Conservation (phyloP, 352 stramenopile genomes). For the Globisporangium recalcitrans region DNA sequence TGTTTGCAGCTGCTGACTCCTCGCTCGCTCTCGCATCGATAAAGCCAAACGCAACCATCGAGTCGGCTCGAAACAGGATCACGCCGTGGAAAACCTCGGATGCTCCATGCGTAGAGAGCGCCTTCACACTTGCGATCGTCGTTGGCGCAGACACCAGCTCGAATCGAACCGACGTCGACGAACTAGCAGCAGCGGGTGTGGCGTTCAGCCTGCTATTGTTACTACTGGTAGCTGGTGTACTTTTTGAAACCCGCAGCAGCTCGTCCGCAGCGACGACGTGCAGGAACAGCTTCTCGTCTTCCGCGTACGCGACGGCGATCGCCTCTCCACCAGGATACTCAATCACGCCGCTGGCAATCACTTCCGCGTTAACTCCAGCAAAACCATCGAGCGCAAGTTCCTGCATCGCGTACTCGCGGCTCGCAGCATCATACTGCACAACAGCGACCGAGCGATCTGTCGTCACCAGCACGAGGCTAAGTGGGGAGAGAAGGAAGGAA, state of each 20-base stretch:
- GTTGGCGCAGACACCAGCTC: constrained; percentile 51
- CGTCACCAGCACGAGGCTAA: constrained; percentile 58
- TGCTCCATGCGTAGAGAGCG: constrained; percentile 20
- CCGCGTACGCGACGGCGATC: constrained; percentile 45
- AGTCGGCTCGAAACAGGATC: constrained; percentile 52
- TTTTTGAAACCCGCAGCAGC: neutral
- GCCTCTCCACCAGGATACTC: constrained; percentile 30
- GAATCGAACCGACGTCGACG: constrained; percentile 32
- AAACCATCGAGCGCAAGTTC: constrained; percentile 31
- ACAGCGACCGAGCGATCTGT: constrained; percentile 57
- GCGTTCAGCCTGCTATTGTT: neutral
- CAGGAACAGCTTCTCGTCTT: constrained; percentile 31
- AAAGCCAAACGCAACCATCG: constrained; percentile 59
- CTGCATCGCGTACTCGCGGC: constrained; percentile 31
- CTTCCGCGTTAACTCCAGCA: constrained; percentile 19
- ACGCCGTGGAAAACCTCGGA: constrained; percentile 47
- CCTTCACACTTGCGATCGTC: constrained; percentile 41
- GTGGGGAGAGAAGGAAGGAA: neutral
- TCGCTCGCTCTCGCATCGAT: constrained; percentile 27
- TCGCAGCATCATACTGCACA: constrained; percentile 25
- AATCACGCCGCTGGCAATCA: constrained; percentile 46
- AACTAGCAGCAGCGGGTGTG: neutral
- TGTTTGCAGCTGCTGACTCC: neutral
- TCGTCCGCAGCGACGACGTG: constrained; percentile 20
- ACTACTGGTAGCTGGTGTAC: neutral